Evolutionary conservation across 805 yeast genomes (phyloP), one percentile per base, ranked within the genome.

Genomic region (Starmerella apicola): DNA sequence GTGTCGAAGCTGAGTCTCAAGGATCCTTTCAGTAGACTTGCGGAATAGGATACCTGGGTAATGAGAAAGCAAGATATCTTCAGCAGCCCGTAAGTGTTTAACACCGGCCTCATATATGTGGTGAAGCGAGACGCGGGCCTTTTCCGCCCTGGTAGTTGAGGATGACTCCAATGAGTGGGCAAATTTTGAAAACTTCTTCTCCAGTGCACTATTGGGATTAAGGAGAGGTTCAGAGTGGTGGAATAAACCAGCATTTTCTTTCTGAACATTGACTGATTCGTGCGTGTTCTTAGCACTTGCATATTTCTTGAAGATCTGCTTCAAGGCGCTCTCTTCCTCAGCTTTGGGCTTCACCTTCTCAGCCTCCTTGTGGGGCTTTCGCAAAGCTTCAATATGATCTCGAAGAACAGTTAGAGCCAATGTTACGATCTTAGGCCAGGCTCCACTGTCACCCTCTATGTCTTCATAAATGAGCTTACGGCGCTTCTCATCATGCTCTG

Each of bases 391-490:
- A 13, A 35, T n/a, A 8, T 41, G 45, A 2, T 17, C 26, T 5
- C 31, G 7, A 1, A 45, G 7, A 12, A 45, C 30, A 4, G 13
- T 7, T 32, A 3, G 9, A 32, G 41, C 38, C 15, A 13, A n/a
- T 8, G 5, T 28, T 22, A 34, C 28, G 36, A 63, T 48, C 32
- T 50, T 48, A 7, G 48, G 45, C 68, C 68, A 64, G 5, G 53
- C 51, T 4, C 49, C 52, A n/a, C 56, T 50, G 18, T 49, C 51
- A 16, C 46, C 31, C 20, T 57, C 60, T 4, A 55, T 51, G 33
- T 65, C 66, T n/a, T 42, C 43, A 43, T 45, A 65, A 5, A 64
- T 59, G n/a, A 48, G 18, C 19, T 41, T 43, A 18, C 69, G 49
- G n/a, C 69, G 53, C 10, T 39, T 46, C 12, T 49, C 43, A 32